phyloP scores from a whole-genome alignment of 352 stramenopile species.

The Phytophthora ramorum region DNA sequence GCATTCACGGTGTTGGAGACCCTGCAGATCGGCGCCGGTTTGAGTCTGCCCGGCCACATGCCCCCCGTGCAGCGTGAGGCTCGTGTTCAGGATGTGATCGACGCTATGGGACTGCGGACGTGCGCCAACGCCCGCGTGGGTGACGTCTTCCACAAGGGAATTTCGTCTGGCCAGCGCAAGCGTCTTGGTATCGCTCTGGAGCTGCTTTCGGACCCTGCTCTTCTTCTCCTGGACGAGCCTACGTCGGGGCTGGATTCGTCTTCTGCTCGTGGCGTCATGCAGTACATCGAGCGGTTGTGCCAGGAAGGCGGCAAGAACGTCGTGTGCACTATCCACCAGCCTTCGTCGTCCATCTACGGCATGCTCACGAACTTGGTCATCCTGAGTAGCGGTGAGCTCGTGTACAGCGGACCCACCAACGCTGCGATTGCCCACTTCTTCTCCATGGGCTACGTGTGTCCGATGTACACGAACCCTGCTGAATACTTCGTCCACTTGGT shows the following conservation, averaged over 20 bases:
- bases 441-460: conserved; percentile 63
- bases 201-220: conserved; percentile 93
- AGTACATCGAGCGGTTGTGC: conserved; percentile 65
- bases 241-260: conserved; percentile 93
- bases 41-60: conserved; percentile 63
- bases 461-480: conserved; percentile 79
- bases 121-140: conserved; percentile 77
- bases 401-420: conserved; percentile 91
- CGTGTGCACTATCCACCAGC: conserved; percentile 90
- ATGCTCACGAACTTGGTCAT: conserved; percentile 78
- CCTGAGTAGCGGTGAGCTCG: conserved; percentile 75
- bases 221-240: conserved; percentile 96
- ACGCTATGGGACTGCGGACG: conserved; percentile 72
- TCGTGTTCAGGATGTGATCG: conserved; percentile 74
- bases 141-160: conserved; percentile 88
- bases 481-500: conserved; percentile 78
- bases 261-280: conserved; percentile 90
- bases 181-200: conserved; percentile 95
- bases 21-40: conserved; percentile 66
- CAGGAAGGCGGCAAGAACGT: conserved; percentile 76
- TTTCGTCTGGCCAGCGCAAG: conserved; percentile 92
- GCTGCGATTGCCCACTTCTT: conserved; percentile 65
- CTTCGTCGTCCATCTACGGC: conserved; percentile 77
- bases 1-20: conserved; percentile 81
- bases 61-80: conserved; percentile 52